Base-by-base conservation (phyloP, 768 basidiomycete species). In the Amanita exitialis region DNA sequence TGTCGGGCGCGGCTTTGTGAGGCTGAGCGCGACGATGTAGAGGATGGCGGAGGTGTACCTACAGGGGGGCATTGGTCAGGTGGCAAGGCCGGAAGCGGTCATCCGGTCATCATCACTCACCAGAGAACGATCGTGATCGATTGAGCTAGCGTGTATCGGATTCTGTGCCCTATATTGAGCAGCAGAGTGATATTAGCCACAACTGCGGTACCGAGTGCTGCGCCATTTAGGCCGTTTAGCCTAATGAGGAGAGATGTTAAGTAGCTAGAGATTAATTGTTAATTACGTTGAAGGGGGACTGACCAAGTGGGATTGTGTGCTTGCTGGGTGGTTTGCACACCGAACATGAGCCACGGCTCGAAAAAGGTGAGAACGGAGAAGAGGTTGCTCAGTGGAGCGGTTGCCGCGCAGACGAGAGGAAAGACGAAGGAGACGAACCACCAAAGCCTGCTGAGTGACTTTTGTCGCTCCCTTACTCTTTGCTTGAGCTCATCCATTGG, bases 371-470 rank as follows among this genome's bases (percentile, higher is more conserved):
- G 71, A 0, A 69, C 60, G 6, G 67, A 69, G 44, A 72, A 68
- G 6, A 71, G 54, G 49, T 66, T 72, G 9, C 69, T 67, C 6
- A 74, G 52, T 0, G 72, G 70, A 0, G 69, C 70, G 49, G 71
- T 70, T 3, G 70, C 70, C 18, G 70, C 71, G 5, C 70, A 69
- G 15, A 69, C 57, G 7, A 72, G 60, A 2, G 72, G 72, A 53
- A 74, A 71, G 0, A 62, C 67, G 2, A 69, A 68, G 0, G 69
- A 70, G 0, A 65, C 61, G 48, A 68, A 69, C 71, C 70, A 72
- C 70, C 70, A 74, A 15, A 64, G 54, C 4, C 69, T 69, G 41
- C 18, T 21, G 7, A 47, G 32, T 1, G 35, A 13, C n/a, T 35
- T 15, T 3, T 47, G 18, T 12, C 12, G 3, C 1, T 28, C 15